Evolutionary conservation across 2,329 filamentous ascomycete species (phyloP), one percentile per base, ranked within the genome.

Genomic region (Sporothrix euskadiensis): DNA sequence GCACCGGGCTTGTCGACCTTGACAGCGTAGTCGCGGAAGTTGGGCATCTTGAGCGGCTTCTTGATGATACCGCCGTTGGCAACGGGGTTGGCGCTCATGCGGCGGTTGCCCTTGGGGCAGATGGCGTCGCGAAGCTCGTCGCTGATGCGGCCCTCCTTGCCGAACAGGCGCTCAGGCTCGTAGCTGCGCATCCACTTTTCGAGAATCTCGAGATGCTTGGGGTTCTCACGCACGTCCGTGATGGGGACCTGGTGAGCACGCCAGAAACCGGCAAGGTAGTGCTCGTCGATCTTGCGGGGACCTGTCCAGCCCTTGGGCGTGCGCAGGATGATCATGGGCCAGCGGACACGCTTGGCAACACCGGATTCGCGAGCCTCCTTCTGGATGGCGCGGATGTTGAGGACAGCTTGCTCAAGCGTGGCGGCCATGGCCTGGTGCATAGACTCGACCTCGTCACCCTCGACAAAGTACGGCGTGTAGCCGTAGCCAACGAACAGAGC

Each of bases 351-450:
- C 82, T 90, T 89, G 2, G 90, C 86, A 79, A 91, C 90, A 75
- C 89, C 89, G 0, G 88, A 89, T 3, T 91, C 88, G 61, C 92
- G 89, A 30, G 91, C 91, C 79, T 93, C 82, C 81, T 92, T 91
- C 80, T 94, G 92, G 78, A 88, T 88, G 74, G 86, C 84, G 72
- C 83, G 85, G 79, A 94, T 94, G 79, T 94, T 89, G 19, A 85
- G 80, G 22, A 94, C 88, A 78, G 90, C 93, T 76, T 89, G 86
- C 80, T 94, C 92, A 39, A 94, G 83, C 0, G 92, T 94, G 59
- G 88, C 88, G 14, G 92, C 91, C 92, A 94, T 94, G 73, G 91
- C 92, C 80, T 94, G 92, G 79, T 94, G 91, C 92, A 94, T 94
- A 63, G 86, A 88, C 47, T 91, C 87, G 39, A 91, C 79, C 71